Base-by-base conservation (phyloP, 805 yeast genomes). In the Lipomyces yamanashiensis region DNA sequence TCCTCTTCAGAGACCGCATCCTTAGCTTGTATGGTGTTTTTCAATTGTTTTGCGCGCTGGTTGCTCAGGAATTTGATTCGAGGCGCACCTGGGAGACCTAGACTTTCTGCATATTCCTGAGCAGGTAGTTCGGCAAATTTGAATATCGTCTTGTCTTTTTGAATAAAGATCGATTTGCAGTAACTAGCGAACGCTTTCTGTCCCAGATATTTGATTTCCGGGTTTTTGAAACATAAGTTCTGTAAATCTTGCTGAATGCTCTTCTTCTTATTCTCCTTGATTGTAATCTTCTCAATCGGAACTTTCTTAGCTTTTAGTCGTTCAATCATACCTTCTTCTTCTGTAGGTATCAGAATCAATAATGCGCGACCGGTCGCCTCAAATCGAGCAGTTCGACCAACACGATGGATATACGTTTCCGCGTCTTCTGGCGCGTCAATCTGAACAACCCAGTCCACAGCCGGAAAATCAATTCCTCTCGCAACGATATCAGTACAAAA, bases 351-450 rank as follows among this genome's bases (percentile, higher is more conserved):
- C 48, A 95, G 77, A 87, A 95, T 85, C 69, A 95, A 77, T 61
- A 95, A 77, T 0, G 96, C 89, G 74, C 88, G 87, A 9, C 98
- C 98, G 47, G 80, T 80, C 71, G 91, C 85, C 39, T 96, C 97
- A 70, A 89, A 90, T 82, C 99, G 87, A 37, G 99, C 99, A 34
- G 99, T 95, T 82, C 99, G 87, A 70, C 99, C 99, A 41, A 95
- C 99, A 78, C 99, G 87, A 80, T 95, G 99, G 71, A 95, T 93
- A 77, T 95, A 95, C 78, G 95, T 98, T 80, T 98, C 87, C 78
- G 99, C 99, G 79, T 95, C 99, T 87, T 95, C 99, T 75, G 99
- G 99, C 59, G 98, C 98, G 77, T 95, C 99, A 74, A 92, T 91
- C 81, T 95, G 99, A 67, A 95, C 88, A 72, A 95, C 95, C 99